A percentile compares a stretch with the other conserved stretches of the same genome.
These are phyloP conservation scores for Calamus simplicifolius DNA, from an alignment of 176 grass and related monocot genomes.

Conservation along the genomic window DNA sequence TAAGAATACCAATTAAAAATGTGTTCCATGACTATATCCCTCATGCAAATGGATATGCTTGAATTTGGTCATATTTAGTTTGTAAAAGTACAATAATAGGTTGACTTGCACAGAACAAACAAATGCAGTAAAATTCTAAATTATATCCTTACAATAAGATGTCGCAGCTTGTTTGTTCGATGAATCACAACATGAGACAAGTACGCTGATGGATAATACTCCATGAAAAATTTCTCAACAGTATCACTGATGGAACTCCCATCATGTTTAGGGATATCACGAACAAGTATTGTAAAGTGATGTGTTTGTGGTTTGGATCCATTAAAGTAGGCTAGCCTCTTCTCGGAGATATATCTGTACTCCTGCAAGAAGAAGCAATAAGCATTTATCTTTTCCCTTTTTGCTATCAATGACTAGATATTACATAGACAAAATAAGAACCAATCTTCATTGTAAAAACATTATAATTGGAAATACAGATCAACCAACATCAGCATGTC, in stretches of 20 bases:
- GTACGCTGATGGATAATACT: slow-evolving; percentile 80
- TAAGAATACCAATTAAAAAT: no score
- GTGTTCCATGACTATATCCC: no score
- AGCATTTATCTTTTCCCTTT: no score
- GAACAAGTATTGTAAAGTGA: slow-evolving; percentile 86
- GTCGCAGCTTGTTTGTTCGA: slow-evolving; percentile 73
- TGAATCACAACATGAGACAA: slow-evolving; percentile 56
- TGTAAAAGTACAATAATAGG: no score
- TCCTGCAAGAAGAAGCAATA: slow-evolving; percentile 44
- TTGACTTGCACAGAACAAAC: no score
- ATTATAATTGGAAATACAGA: no score
- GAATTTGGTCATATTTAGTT: no score
- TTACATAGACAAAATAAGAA: no score
- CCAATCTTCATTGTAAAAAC: no score
- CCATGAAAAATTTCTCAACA: slow-evolving; percentile 76
- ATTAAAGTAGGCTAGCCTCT: slow-evolving; percentile 78
- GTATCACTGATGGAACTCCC: slow-evolving; percentile 55
- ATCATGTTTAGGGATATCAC: slow-evolving; percentile 55
- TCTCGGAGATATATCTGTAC: slow-evolving; percentile 68
- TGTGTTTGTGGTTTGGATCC: slow-evolving; percentile 59
- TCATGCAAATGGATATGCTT: no score
- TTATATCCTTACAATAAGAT: slow-evolving; percentile 57
- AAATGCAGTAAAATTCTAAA: neutral
- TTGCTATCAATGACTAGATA: no score
- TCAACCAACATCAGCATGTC: no score